These are phyloP conservation scores for Suillus alpinus DNA, from an alignment of 768 basidiomycete species.

Conservation along the genomic window DNA sequence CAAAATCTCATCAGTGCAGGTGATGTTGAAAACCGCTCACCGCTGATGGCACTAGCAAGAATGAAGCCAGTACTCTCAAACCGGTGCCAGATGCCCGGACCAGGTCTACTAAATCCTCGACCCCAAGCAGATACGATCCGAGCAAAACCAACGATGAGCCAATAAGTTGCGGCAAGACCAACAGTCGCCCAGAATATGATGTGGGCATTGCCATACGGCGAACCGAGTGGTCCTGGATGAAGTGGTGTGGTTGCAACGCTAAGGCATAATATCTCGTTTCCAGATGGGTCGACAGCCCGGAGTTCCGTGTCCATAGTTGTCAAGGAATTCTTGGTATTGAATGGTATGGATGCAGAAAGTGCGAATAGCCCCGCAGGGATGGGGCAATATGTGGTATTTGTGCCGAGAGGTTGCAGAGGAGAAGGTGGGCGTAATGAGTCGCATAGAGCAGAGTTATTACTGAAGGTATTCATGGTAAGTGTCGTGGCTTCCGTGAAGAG, in stretches of 20 bases:
- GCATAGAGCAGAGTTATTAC: conserved; percentile 76
- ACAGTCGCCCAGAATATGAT: conserved; percentile 76
- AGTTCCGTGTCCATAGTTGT: conserved; percentile 84
- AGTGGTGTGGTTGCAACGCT: conserved; percentile 78
- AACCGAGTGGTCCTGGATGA: conserved; percentile 48
- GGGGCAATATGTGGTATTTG: conserved; percentile 64
- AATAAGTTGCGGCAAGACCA: conserved; percentile 73
- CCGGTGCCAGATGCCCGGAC: conserved; percentile 63
- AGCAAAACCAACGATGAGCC: conserved; percentile 76
- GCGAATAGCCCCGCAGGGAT: conserved; percentile 77
- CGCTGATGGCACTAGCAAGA: conserved; percentile 89
- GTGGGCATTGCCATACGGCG: conserved; percentile 63
- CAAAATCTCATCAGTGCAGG: conserved; percentile 89
- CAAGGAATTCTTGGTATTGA: conserved; percentile 63
- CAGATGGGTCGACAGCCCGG: conserved; percentile 84
- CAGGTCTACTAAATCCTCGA: conserved; percentile 57
- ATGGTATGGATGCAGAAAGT: conserved; percentile 71
- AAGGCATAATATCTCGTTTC: conserved; percentile 79
- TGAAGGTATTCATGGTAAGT: conserved; percentile 72
- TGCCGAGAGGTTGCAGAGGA: conserved; percentile 49
- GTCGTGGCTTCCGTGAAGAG: conserved; percentile 82
- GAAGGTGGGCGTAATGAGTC: conserved; percentile 74
- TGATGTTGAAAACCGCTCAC: conserved; percentile 80
- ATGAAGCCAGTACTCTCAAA: conserved; percentile 86
- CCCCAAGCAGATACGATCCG: conserved; percentile 85